phyloP scores from a whole-genome alignment of 2,329 filamentous ascomycete genomes.

The Lanzia echinophila region DNA sequence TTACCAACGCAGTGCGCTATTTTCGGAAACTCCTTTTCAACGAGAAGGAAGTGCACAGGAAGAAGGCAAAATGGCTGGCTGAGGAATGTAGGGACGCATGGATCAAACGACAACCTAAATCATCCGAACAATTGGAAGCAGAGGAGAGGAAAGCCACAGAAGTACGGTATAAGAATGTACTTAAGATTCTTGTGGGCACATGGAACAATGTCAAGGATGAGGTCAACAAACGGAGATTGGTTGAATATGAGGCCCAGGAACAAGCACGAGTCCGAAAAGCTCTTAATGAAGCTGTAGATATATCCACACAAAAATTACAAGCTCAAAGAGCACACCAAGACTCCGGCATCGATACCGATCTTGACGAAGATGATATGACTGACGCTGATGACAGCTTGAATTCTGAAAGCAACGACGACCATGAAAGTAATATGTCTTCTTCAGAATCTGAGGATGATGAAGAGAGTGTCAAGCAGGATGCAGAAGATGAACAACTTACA shows the following conservation, averaged over 20 bases:
- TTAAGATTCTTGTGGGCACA: slow-evolving; percentile 48
- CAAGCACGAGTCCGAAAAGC: slow-evolving; percentile 59
- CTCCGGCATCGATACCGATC: slow-evolving; percentile 42
- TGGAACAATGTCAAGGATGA: slow-evolving; percentile 60
- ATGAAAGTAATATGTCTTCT: slow-evolving; percentile 55
- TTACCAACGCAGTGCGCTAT: slow-evolving; percentile 70
- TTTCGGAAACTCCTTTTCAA: slow-evolving; percentile 74
- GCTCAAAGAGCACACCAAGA: slow-evolving; percentile 48
- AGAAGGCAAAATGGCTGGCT: slow-evolving; percentile 72
- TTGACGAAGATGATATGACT: slow-evolving; percentile 30
- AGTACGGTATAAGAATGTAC: slow-evolving; percentile 64
- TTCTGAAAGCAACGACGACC: slow-evolving; percentile 30
- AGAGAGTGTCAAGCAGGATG: slow-evolving; percentile 37
- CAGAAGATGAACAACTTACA: slow-evolving; percentile 58
- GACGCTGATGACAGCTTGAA: slow-evolving; percentile 33
- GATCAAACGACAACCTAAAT: slow-evolving; percentile 66
- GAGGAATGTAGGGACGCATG: slow-evolving; percentile 72
- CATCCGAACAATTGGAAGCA: slow-evolving; percentile 71
- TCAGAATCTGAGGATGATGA: slow-evolving; percentile 55
- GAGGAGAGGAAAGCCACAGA: slow-evolving; percentile 66
- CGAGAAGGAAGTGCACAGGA: slow-evolving; percentile 72
- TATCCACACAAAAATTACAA: slow-evolving; percentile 62
- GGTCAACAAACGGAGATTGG: slow-evolving; percentile 52
- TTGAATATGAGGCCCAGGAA: slow-evolving; percentile 59
- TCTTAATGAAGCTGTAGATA: slow-evolving; percentile 65